Conservation (phyloP, 2,329 filamentous ascomycete genomes). For the Bipolaris oryzae region DNA sequence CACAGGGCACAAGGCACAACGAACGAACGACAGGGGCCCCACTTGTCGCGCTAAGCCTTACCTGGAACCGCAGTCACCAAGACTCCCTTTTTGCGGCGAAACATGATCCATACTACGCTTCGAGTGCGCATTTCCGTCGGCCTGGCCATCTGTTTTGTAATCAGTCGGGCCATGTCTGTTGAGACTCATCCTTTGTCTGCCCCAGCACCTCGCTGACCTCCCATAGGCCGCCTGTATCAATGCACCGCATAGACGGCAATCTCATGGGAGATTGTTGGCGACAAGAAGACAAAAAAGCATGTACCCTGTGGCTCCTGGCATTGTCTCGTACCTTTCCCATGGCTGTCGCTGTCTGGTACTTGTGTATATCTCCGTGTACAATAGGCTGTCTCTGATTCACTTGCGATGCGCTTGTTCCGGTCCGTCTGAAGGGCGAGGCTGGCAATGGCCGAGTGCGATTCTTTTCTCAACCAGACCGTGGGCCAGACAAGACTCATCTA, state of each 20-base stretch:
- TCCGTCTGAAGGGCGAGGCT: neutral
- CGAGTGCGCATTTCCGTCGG: neutral
- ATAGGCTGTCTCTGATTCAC: neutral
- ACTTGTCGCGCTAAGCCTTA: constrained; percentile 19
- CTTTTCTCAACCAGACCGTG: neutral
- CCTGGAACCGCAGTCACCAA: constrained; percentile 15
- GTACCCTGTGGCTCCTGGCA: neutral
- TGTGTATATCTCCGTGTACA: neutral
- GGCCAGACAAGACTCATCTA: constrained; percentile 1
- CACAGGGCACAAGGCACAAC: constrained; percentile 14
- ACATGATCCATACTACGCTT: constrained; percentile 10
- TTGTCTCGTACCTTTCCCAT: constrained; percentile 1
- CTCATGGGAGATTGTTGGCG: neutral
- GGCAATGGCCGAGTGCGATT: neutral
- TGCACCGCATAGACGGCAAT: neutral
- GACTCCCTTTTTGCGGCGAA: constrained; percentile 16
- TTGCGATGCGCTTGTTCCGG: neutral
- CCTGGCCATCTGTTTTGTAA: constrained; percentile 4
- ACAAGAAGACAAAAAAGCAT: neutral
- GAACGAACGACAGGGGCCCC: constrained; percentile 14
- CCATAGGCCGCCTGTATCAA: neutral
- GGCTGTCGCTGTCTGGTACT: neutral
- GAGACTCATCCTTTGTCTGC: no score
- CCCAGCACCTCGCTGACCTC: no score
- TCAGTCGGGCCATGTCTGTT: neutral